Evolutionary conservation across 768 basidiomycete genomes (phyloP).

Genomic region (Tylopilus sp.): DNA sequence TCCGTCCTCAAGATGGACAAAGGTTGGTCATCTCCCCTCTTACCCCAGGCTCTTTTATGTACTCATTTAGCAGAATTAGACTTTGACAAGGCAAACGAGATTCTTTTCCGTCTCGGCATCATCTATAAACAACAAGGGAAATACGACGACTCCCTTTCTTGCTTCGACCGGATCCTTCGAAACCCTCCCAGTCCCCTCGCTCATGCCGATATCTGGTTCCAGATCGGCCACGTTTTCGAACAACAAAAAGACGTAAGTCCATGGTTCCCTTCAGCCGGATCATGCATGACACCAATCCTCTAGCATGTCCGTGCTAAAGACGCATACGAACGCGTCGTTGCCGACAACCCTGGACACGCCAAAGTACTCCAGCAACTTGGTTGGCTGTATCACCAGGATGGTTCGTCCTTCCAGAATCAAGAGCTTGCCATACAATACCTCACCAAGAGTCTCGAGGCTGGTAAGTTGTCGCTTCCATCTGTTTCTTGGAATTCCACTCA

Average conservation of each 20-base stretch:
- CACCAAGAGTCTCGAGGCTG: slow-evolving; percentile 93
- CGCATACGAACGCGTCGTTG: slow-evolving; percentile 93
- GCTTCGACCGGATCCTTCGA: slow-evolving; percentile 95
- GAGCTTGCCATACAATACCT: slow-evolving; percentile 91
- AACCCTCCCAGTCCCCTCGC: slow-evolving; percentile 95
- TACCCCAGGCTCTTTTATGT: slow-evolving; percentile 18
- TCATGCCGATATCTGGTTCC: slow-evolving; percentile 99
- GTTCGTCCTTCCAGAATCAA: slow-evolving; percentile 93
- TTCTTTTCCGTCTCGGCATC: slow-evolving; percentile 95
- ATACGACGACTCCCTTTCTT: slow-evolving; percentile 81
- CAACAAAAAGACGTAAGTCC: slow-evolving; percentile 88
- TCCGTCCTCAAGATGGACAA: slow-evolving; percentile 97
- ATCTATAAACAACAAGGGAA: slow-evolving; percentile 99
- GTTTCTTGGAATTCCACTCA: not conserved
- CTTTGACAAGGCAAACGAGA: slow-evolving; percentile 98
- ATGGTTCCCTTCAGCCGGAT: not conserved
- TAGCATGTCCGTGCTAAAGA: slow-evolving; percentile 90
- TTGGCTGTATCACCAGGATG: slow-evolving; percentile 96
- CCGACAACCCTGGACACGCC: slow-evolving; percentile 89
- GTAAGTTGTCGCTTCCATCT: slow-evolving; percentile 42
- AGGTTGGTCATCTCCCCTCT: slow-evolving; percentile 46
- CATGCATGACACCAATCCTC: slow-evolving; percentile 10
- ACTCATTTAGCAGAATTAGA: slow-evolving; percentile 47
- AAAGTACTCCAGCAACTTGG: slow-evolving; percentile 98
- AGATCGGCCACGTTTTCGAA: slow-evolving; percentile 98